Evolutionary conservation across 208 protist species (phyloP), one percentile per base, ranked within the genome.

Genomic region (Leishmania tarentolae): DNA sequence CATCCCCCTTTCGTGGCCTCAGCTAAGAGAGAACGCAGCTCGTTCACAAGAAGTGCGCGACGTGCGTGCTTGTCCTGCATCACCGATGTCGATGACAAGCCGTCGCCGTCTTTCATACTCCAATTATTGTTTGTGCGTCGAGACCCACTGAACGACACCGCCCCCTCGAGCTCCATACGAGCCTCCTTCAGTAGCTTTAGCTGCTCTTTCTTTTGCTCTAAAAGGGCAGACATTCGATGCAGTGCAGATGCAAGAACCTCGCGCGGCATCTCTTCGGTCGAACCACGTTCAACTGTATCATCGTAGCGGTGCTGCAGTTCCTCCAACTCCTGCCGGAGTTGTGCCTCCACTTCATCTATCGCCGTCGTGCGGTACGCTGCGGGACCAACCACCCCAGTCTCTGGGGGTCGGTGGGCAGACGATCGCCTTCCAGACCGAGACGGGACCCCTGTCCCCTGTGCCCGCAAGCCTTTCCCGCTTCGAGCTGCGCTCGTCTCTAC

Each of bases 121-220:
- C 65, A 6, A 28, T 19, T 53, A 4, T 5, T 28, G 42, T 42
- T 57, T 9, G 42, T 31, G 40, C 66, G 65, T 66, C 44, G 40
- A 24, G 56, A 7, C 19, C 17, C 56, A 13, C 9, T 46, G 24
- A 37, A 5, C 53, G 40, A n/a, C 70, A 75, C 74, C 19, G 83
- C 79, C 31, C 59, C 75, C n/a, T 79, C 73, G 50, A 96, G 21
- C 77, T 97, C 91, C 4, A 76, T 61, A 7, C 89, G 85, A 1
- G 91, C 91, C 53, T 87, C 88, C 47, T 88, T 87, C 69, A 97
- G 84, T 35, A 98, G 79, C 28, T 89, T 87, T 46, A 97, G 86
- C 81, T 98, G 95, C 65, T 95, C 90, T 46, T 89, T 88, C 80
- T 97, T 98, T 40, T 91, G 88, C 8, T 97, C 88, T 47, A 98